Evolutionary conservation across 1,284 basidiomycete genomes (phyloP).

Genomic region (Trichosporon inkin): DNA sequence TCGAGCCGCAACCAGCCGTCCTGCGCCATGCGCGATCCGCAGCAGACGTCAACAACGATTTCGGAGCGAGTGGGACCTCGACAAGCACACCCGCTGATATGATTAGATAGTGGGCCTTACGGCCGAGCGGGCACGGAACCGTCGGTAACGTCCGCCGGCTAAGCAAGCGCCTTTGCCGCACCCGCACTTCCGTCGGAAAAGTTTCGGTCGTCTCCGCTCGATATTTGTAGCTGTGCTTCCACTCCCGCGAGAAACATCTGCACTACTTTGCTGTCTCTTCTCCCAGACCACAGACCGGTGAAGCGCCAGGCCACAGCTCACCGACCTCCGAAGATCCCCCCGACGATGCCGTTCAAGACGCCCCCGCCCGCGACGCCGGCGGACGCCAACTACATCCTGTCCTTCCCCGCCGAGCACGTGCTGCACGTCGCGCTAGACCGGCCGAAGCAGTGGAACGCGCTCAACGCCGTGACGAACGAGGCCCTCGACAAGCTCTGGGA

Average conservation of each 20-base stretch:
- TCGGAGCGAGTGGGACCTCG: too few relatives aligned
- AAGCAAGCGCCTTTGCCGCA: background rate
- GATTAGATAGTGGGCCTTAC: conserved; percentile 3
- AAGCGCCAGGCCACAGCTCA: too few relatives aligned
- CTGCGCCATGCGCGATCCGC: too few relatives aligned
- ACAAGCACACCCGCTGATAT: too few relatives aligned
- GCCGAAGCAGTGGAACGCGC: conserved; percentile 18
- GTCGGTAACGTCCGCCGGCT: conserved; percentile 6
- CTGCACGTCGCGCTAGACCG: conserved; percentile 21
- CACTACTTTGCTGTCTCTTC: background rate
- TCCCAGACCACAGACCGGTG: background rate
- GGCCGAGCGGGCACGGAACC: background rate
- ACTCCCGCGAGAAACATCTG: background rate
- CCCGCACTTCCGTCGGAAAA: background rate
- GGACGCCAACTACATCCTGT: conserved; percentile 10
- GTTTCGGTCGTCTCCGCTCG: background rate
- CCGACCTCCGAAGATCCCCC: too few relatives aligned
- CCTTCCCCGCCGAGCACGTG: conserved; percentile 17
- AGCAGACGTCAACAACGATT: too few relatives aligned
- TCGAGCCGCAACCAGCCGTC: too few relatives aligned
- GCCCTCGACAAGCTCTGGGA: conserved; percentile 12
- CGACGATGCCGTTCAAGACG: conserved; percentile 7
- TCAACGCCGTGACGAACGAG: background rate
- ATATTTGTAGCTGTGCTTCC: too few relatives aligned
- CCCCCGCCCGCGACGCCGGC: conserved; percentile 5